Evolutionary conservation across 2,329 filamentous ascomycete species (phyloP).

Genomic region (Chaetomium sp.): DNA sequence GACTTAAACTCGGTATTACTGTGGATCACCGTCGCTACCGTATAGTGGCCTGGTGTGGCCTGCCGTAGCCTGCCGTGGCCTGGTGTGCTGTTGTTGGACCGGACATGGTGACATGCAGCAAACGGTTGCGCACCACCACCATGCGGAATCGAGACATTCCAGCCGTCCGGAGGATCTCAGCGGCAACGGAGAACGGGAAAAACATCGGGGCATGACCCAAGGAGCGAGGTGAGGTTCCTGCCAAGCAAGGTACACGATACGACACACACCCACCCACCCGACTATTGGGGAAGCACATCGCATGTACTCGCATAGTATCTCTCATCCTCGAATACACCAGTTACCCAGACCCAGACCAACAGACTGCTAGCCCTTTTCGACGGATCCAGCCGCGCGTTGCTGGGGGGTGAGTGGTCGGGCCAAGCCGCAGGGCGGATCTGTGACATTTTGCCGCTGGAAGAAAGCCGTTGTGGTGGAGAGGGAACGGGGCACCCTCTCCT

Average conservation of each 20-base stretch:
- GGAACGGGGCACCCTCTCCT: background rate
- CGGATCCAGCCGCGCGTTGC: slow-evolving; percentile 5
- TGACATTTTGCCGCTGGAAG: slow-evolving; percentile 23
- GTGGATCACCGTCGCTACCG: slow-evolving; percentile 1
- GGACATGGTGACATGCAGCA: background rate
- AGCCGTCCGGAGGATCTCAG: background rate
- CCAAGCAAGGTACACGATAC: slow-evolving; percentile 11
- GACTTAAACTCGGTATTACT: slow-evolving; percentile 16
- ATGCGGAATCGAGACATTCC: background rate
- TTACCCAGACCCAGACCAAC: background rate
- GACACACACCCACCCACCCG: background rate
- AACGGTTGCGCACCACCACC: background rate
- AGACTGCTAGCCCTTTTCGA: background rate
- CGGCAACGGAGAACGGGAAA: background rate
- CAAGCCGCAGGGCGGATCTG: slow-evolving; percentile 3
- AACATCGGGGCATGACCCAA: background rate
- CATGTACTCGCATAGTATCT: background rate
- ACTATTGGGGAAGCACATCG: slow-evolving; percentile 5
- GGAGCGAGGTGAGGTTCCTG: background rate
- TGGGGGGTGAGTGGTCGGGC: background rate
- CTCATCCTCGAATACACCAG: background rate
- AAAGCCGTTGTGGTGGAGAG: background rate
- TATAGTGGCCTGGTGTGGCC: background rate
- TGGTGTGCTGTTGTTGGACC: background rate
- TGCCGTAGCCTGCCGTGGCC: background rate